These are phyloP conservation scores for Lasiosphaeria hispida DNA, from an alignment of 495 filamentous ascomycete genomes.

Conservation along the genomic window DNA sequence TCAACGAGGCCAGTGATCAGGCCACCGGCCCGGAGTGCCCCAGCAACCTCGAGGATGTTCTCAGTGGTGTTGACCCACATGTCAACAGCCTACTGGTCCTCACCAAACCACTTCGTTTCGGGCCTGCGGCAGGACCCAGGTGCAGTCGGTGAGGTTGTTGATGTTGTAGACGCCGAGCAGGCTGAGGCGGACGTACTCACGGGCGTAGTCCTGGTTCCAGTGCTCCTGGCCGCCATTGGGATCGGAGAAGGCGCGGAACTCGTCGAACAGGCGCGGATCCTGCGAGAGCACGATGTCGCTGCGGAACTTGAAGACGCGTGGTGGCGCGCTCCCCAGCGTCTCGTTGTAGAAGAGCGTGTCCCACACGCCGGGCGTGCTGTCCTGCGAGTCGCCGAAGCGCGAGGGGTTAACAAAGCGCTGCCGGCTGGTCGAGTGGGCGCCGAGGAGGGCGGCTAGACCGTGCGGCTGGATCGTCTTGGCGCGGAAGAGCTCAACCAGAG, in stretches of 20 bases:
- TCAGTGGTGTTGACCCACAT: constrained; percentile 1
- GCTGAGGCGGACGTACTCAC: constrained; percentile 41
- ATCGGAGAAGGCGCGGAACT: constrained; percentile 33
- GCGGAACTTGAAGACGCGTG: constrained; percentile 43
- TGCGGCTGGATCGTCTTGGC: constrained; percentile 48
- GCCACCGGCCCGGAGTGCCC: too few species aligned
- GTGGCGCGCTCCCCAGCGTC: constrained; percentile 37
- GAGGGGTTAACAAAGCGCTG: constrained; percentile 44
- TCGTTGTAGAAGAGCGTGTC: constrained; percentile 45
- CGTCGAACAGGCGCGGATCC: constrained; percentile 31
- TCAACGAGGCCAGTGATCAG: too few species aligned
- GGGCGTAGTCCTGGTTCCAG: constrained; percentile 37
- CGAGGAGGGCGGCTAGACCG: constrained; percentile 48
- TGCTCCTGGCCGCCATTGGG: constrained; percentile 22
- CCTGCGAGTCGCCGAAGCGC: constrained; percentile 33
- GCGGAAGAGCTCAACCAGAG: constrained; percentile 40
- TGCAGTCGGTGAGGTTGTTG: constrained; percentile 42
- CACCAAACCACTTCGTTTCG: background rate
- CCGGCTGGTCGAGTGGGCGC: constrained; percentile 47
- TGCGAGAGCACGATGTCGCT: constrained; percentile 42
- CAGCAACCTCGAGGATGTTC: background rate
- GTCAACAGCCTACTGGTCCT: constrained; percentile 5
- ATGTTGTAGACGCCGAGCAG: constrained; percentile 42
- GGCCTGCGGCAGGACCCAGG: constrained; percentile 29
- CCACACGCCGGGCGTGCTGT: constrained; percentile 36